A percentile compares a stretch with the other conserved stretches of the same genome.
phyloP scores from a whole-genome alignment of 1,139 yeast genomes.

The Hansenula lynferdii region DNA sequence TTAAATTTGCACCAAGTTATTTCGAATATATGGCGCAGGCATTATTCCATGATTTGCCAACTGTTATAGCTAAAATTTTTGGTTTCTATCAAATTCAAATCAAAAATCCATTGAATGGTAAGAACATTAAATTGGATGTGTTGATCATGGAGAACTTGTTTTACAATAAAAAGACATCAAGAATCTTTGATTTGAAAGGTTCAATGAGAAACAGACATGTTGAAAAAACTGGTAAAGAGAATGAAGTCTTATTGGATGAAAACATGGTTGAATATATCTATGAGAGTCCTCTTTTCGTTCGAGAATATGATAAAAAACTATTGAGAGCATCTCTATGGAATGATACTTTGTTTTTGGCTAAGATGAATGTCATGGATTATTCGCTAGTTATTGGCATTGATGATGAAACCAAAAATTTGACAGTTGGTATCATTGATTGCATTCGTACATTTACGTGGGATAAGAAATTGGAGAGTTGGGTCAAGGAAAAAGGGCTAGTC shows the following conservation, averaged over 20 bases:
- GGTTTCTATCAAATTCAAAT: conserved; percentile 95
- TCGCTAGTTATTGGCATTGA: conserved; percentile 92
- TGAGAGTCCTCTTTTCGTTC: conserved; percentile 91
- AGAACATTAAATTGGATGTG: conserved; percentile 80
- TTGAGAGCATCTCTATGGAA: conserved; percentile 89
- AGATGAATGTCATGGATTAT: conserved; percentile 99
- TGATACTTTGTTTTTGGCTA: conserved; percentile 89
- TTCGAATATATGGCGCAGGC: conserved; percentile 96
- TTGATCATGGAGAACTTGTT: conserved; percentile 95
- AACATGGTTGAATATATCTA: conserved; percentile 98
- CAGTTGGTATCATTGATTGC: conserved; percentile 95
- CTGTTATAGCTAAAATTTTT: conserved; percentile 89
- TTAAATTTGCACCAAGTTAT: conserved; percentile 93
- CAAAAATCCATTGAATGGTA: conserved; percentile 70
- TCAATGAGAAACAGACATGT: conserved; percentile 98
- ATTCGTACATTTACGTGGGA: conserved; percentile 98
- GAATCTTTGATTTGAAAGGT: conserved; percentile 95
- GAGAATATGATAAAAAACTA: conserved; percentile 85
- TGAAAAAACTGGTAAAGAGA: conserved; percentile 91
- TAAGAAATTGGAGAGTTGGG: conserved; percentile 97
- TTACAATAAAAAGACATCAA: conserved; percentile 73
- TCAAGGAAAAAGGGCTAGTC: conserved; percentile 87
- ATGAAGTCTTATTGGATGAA: conserved; percentile 92
- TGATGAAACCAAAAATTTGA: conserved; percentile 56
- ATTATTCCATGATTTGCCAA: conserved; percentile 88